These are phyloP conservation scores for Emmonsiellopsis sp. DNA, from an alignment of 2,329 filamentous ascomycete species.

Conservation along the genomic window DNA sequence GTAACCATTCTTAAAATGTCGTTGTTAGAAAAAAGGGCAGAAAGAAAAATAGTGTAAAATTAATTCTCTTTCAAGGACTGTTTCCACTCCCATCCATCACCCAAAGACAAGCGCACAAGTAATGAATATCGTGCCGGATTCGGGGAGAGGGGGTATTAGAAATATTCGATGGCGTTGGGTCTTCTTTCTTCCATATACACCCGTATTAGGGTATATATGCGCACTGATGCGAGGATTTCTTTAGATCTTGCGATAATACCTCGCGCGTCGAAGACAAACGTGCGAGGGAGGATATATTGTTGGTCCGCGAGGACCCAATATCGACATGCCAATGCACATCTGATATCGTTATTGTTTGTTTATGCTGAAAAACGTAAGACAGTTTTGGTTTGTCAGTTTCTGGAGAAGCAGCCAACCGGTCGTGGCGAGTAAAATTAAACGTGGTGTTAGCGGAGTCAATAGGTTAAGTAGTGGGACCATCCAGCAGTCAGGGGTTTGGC, in stretches of 20 bases:
- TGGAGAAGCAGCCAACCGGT: neutral
- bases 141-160: no score
- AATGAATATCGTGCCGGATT: no score
- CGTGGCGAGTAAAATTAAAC: slow-evolving; percentile 1
- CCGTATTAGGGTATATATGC: no score
- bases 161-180: no score
- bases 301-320: slow-evolving; percentile 27
- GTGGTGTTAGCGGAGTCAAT: slow-evolving; percentile 3
- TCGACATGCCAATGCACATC: slow-evolving; percentile 16
- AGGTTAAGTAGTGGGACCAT: slow-evolving; percentile 10
- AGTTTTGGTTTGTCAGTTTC: slow-evolving; percentile 6
- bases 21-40: slow-evolving; percentile 9
- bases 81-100: neutral
- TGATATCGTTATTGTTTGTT: neutral
- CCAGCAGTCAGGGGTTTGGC: slow-evolving; percentile 12
- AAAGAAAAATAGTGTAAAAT: slow-evolving; percentile 9
- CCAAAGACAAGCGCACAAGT: no score
- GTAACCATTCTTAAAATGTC: slow-evolving; percentile 16
- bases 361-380: neutral
- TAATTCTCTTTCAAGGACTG: slow-evolving; percentile 1
- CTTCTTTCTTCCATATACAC: neutral
- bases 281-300: slow-evolving; percentile 7
- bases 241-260: neutral
- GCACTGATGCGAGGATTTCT: neutral
- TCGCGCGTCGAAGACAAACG: neutral